Evolutionary conservation across 2,329 filamentous ascomycete species (phyloP).

Genomic region (Tolypocladium inflatum): DNA sequence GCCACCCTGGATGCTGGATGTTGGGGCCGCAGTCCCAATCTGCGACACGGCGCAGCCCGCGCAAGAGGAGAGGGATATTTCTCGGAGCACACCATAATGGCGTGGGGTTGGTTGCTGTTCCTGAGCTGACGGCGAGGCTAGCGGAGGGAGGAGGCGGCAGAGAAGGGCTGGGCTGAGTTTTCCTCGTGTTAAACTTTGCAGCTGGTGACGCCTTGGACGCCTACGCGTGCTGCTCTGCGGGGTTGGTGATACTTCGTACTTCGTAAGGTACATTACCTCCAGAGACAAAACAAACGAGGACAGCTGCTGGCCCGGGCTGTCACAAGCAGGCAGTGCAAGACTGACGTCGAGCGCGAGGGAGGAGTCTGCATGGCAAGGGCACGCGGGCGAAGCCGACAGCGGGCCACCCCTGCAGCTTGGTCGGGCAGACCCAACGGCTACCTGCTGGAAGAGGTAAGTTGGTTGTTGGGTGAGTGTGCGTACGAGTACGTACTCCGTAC

Average conservation of each 20-base stretch:
- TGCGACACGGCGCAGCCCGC: neutral
- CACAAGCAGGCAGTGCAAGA: neutral
- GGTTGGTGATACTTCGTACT: neutral
- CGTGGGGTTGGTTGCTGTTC: neutral
- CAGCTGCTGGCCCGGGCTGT: neutral
- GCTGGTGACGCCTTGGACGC: neutral
- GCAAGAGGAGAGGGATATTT: neutral
- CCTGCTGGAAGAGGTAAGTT: slow-evolving; percentile 3
- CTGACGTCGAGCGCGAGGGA: neutral
- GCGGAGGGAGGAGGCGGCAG: neutral
- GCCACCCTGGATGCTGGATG: too few species aligned
- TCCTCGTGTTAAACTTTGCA: neutral
- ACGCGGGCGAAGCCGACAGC: neutral
- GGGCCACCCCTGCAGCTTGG: neutral
- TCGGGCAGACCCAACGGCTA: neutral
- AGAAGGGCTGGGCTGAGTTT: neutral
- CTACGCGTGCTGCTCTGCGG: neutral
- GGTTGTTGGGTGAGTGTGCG: neutral
- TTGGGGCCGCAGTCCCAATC: too few species aligned
- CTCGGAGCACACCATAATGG: neutral
- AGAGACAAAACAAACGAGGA: neutral
- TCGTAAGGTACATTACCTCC: too few species aligned
- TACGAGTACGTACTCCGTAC: too few species aligned
- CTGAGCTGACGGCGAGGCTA: neutral
- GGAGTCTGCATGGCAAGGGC: neutral